Base-by-base conservation (phyloP, 352 stramenopile species). In the Phytophthora sp. region DNA sequence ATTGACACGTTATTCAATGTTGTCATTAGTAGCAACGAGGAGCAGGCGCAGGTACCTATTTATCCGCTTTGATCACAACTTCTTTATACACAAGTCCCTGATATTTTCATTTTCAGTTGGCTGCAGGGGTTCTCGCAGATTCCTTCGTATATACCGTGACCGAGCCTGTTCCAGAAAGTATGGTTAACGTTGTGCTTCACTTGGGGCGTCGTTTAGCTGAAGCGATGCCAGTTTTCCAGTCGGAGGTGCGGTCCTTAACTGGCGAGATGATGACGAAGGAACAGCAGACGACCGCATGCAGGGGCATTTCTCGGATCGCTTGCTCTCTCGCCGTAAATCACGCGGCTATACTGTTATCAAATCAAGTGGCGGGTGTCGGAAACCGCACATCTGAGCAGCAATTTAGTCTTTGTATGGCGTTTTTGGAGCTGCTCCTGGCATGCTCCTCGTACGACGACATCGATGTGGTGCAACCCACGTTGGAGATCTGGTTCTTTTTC, bases 401-500 rank as follows among this genome's bases (percentile, higher is more conserved):
- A 16, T 44, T 42, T 38, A 38, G 50, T 8, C 74, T 85, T 30
- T 54, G 57, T 8, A 42, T 64, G 1, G 21, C 50, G 20, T 89
- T 92, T 53, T 62, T 95, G 23, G 77, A 92, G 30, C 68, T 89
- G 18, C 63, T 93, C 30, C 53, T 95, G 21, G 57, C 66, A 15
- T 94, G 85, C 52, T 89, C 85, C 7, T 79, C 79, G 18, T 85
- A 82, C 38, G 39, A 70, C 13, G 74, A 92, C 29, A 52, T 75
- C 9, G 69, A 85, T 27, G 80, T 90, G 8, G 75, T 78, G 9
- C 77, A 93, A 38, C 81, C 82, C 13, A 95, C 86, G 26, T 73
- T 95, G 27, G 87, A 95, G 64, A 91, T 95, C 27, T 95, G 87
- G 87, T 95, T 92, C 70, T 93, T 93, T 49, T 80, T 95, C n/a